phyloP scores from a whole-genome alignment of 352 stramenopile species.

The Discostella stelligera region DNA sequence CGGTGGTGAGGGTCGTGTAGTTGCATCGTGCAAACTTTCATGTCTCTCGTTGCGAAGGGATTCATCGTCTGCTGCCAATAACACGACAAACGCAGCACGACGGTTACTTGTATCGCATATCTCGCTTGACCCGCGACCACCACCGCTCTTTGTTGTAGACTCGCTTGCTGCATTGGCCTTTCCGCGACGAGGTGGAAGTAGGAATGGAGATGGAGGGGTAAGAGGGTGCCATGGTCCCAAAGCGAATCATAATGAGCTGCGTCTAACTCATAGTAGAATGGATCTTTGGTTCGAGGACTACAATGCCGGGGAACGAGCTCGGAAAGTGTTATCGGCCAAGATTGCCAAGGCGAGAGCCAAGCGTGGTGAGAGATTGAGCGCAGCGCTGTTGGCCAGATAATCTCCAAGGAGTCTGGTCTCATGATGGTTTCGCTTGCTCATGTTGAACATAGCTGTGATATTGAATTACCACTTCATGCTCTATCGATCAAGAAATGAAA shows the following conservation, averaged over 20 bases:
- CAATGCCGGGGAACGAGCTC: constrained; percentile 54
- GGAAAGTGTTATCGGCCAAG: constrained; percentile 49
- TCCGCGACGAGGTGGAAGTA: not conserved
- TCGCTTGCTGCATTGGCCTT: constrained; percentile 18
- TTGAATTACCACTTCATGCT: no score
- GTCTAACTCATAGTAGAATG: constrained; percentile 53
- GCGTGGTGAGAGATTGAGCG: constrained; percentile 38
- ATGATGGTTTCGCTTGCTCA: no score
- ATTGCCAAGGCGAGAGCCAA: constrained; percentile 52
- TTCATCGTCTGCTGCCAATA: constrained; percentile 28
- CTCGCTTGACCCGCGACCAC: constrained; percentile 51
- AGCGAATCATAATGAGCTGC: constrained; percentile 25
- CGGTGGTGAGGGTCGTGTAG: constrained; percentile 42
- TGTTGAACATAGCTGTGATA: no score
- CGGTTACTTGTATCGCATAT: constrained; percentile 60
- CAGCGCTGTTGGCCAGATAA: constrained; percentile 32
- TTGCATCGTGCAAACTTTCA: constrained; percentile 40
- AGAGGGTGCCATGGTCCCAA: constrained; percentile 22
- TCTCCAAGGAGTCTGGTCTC: no score
- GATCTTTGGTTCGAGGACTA: constrained; percentile 82
- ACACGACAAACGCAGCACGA: constrained; percentile 54
- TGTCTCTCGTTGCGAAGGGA: constrained; percentile 60
- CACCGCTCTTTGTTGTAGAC: constrained; percentile 66
- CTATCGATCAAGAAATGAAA: no score
- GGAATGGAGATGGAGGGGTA: not conserved